These are phyloP conservation scores for Alloascoidea hylecoeti DNA, from an alignment of 805 yeast species.

Conservation along the genomic window DNA sequence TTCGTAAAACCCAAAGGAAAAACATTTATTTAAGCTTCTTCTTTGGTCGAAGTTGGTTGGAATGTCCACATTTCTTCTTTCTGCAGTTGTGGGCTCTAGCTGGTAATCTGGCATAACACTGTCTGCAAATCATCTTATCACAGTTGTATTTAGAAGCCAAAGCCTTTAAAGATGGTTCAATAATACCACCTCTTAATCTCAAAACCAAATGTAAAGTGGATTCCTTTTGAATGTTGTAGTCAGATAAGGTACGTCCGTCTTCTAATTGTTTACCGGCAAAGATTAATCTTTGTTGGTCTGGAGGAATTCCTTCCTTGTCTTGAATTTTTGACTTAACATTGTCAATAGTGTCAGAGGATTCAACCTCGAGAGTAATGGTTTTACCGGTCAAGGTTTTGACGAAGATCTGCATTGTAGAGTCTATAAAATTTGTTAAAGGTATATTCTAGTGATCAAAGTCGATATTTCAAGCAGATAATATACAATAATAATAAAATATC, in stretches of 20 bases:
- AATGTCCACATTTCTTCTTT: conserved; percentile 99
- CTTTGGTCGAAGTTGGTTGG: conserved; percentile 99
- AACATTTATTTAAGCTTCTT: conserved; percentile 88
- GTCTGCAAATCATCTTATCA: conserved; percentile 98
- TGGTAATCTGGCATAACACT: conserved; percentile 99
- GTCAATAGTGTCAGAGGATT: conserved; percentile 97
- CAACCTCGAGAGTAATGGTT: conserved; percentile 97
- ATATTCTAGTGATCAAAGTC: background rate
- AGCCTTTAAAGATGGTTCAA: conserved; percentile 98
- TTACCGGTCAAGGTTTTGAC: conserved; percentile 82
- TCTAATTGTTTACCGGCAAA: conserved; percentile 99
- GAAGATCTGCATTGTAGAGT: conserved; percentile 29
- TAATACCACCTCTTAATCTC: conserved; percentile 98
- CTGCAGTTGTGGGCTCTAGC: conserved; percentile 99
- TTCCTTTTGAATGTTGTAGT: conserved; percentile 99
- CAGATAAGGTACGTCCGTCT: conserved; percentile 97
- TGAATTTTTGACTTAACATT: conserved; percentile 97
- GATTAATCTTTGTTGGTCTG: conserved; percentile 98
- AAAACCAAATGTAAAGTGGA: conserved; percentile 93
- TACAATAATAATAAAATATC: too few species aligned
- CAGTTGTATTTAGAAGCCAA: conserved; percentile 99
- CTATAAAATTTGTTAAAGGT: conserved; percentile 14
- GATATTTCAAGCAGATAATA: background rate
- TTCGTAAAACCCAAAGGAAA: conserved; percentile 12
- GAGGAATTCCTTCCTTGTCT: conserved; percentile 99